Percentiles rank a stretch among this genome's conserved stretches.
phyloP scores from a whole-genome alignment of 306 rosid genomes.

The Citrullus colocynthis region DNA sequence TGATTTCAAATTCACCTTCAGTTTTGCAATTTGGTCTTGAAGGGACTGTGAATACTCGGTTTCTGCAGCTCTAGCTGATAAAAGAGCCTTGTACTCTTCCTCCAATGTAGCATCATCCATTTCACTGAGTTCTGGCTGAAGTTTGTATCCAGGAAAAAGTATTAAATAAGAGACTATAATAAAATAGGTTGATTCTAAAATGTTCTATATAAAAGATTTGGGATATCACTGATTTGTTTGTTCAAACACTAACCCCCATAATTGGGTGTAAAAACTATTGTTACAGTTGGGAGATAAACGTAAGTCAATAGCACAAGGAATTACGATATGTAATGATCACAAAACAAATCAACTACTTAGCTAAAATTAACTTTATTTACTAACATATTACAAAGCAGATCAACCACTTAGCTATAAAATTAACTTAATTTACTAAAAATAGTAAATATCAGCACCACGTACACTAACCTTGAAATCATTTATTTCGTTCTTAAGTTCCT shows the following conservation, averaged over 20 bases:
- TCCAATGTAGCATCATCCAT: conserved; percentile 48
- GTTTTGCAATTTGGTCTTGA: conserved; percentile 45
- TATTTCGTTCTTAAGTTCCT: conserved; percentile 38
- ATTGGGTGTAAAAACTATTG: neutral
- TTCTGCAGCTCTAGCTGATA: conserved; percentile 60
- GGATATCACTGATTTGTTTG: neutral
- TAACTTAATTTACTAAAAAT: neutral
- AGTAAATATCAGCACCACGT: conserved; percentile 2
- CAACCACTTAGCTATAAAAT: neutral
- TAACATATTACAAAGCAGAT: neutral
- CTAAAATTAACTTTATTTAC: neutral
- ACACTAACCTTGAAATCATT: conserved; percentile 53
- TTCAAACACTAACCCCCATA: neutral
- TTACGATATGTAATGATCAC: neutral
- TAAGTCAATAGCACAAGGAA: neutral
- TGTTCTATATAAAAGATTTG: neutral
- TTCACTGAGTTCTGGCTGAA: conserved; percentile 52
- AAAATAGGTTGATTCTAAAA: neutral
- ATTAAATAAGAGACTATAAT: conserved; percentile 3
- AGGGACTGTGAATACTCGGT: conserved; percentile 55
- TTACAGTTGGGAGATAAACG: neutral
- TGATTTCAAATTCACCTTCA: conserved; percentile 38
- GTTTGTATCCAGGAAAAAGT: conserved; percentile 13
- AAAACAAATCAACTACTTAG: neutral
- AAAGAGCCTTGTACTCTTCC: conserved; percentile 55